Evolutionary conservation across 208 protist species (phyloP), one percentile per base, ranked within the genome.

Genomic region (Phytomonas sp.): DNA sequence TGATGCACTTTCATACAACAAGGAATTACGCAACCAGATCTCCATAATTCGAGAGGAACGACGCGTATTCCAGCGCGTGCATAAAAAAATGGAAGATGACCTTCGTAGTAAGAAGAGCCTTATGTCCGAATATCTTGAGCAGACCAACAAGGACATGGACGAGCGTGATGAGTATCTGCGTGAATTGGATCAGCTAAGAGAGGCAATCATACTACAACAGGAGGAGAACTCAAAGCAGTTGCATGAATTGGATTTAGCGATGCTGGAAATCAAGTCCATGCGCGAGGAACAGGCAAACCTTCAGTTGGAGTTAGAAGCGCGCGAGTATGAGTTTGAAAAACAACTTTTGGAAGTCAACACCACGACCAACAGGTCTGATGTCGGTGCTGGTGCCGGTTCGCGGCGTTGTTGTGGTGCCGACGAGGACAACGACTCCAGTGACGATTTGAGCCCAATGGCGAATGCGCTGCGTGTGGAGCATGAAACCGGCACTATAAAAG

Each of bases 21-120:
- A 96, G 76, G 82, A 96, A 72, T 79, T 98, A 26, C 91, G 96
- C 46, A 97, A 98, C 68, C 75, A 96, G 66, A 99, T 99, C 71
- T 94, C 98, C 81, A 94, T 97, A 76, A 94, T 98, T 30, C 82
- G 96, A 26, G 89, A 96, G 53, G 97, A 99, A 79, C 88, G 97
- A 15, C 84, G 96, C 34, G 95, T 99, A 11, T 99, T 98, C 76
- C 97, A 98, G 79, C 91, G 86, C n/a, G 92, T 98, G 60, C 96
- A 98, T 82, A 97, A 97, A 70, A 92, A 94, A 71, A 87, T 98
- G 78, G 96, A 99, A 74, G 84, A 92, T 43, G 93, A 98, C 73
- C 79, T 99, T 11, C 78, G 81, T 33, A 77, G 88, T 33, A 96
- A 97, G 80, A 98, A 98, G 82, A 81, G 85, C 36, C 68, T 86